These are phyloP conservation scores for Conticribra weissflogii DNA, from an alignment of 108 stramenopile species.

Conservation along the genomic window DNA sequence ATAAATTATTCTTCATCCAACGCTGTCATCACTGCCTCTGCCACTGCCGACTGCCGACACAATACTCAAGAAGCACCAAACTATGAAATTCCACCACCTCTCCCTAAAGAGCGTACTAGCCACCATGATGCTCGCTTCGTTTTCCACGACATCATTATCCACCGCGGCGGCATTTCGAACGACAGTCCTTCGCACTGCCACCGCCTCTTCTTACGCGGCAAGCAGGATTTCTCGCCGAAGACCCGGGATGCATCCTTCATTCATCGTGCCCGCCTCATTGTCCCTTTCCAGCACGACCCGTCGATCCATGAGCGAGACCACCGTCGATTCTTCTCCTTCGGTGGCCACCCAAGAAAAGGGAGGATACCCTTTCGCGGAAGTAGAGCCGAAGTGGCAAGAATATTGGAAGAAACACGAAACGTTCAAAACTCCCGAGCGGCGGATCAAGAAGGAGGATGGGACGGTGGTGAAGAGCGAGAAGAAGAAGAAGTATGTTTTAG, in stretches of 20 bases:
- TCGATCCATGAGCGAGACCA: not conserved
- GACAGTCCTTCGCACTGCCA: not conserved
- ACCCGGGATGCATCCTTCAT: not conserved
- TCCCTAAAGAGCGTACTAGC: not conserved
- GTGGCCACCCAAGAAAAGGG: constrained; percentile 3
- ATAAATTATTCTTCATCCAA: no score
- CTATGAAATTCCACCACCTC: constrained; percentile 5
- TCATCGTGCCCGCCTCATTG: not conserved
- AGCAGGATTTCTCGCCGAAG: no score
- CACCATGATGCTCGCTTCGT: constrained; percentile 6
- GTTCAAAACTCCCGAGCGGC: constrained; percentile 78
- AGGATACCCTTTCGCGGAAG: constrained; percentile 71
- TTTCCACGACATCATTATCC: not conserved
- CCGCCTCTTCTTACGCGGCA: no score
- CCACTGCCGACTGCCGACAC: no score
- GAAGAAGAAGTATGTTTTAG: constrained; percentile 94
- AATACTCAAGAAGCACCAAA: not conserved
- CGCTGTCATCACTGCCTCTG: no score
- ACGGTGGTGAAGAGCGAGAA: constrained; percentile 48
- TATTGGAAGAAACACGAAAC: constrained; percentile 87
- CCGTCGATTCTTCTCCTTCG: not conserved
- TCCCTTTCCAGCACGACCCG: not conserved
- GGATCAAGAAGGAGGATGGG: constrained; percentile 21
- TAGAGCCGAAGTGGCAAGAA: constrained; percentile 91
- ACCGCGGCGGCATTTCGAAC: not conserved